Conservation (phyloP, 257 asterid species). For the Anisodus tanguticus region DNA sequence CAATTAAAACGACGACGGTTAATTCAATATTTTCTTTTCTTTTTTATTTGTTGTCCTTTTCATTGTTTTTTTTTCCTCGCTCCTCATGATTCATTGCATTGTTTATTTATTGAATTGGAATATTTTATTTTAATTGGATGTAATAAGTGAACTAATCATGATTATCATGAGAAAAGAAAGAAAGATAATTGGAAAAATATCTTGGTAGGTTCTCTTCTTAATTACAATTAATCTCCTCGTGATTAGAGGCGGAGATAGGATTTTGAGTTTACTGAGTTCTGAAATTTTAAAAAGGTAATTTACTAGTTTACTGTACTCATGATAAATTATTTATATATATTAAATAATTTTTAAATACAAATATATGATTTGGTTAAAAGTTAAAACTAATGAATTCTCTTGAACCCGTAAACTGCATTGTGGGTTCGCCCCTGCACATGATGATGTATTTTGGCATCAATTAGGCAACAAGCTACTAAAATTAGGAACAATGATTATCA, state of each 20-base stretch:
- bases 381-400: too few species aligned
- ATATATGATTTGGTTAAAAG: too few species aligned
- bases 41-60: background rate
- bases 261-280: too few species aligned
- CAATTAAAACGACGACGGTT: slow-evolving; percentile 35
- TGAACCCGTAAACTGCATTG: too few species aligned
- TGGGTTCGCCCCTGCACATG: background rate
- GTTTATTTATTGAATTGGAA: background rate
- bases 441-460: background rate
- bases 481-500: background rate
- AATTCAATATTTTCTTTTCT: background rate
- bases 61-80: background rate
- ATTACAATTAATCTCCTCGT: too few species aligned
- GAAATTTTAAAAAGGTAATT: too few species aligned
- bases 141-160: background rate
- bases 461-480: background rate
- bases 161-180: background rate
- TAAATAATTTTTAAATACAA: too few species aligned
- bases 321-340: too few species aligned
- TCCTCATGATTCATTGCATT: slow-evolving; percentile 26
- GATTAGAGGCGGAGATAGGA: too few species aligned
- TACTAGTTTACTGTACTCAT: too few species aligned
- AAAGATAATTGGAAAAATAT: background rate
- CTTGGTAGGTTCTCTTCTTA: too few species aligned
- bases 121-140: background rate